phyloP scores from a whole-genome alignment of 257 asterid species.

The Scutellaria barbata region DNA sequence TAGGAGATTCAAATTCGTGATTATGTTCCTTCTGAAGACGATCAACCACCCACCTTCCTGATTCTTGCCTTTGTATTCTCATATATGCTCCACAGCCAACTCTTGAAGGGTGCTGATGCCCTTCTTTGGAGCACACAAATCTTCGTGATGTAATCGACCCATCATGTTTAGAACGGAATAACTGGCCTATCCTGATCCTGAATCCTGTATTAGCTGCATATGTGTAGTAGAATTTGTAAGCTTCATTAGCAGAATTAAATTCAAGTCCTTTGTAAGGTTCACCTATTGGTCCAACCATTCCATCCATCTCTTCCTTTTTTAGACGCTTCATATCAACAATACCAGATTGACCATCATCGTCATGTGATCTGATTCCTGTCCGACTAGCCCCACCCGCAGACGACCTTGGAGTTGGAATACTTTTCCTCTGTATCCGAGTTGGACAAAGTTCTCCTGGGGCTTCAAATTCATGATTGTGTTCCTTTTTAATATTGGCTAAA shows the following conservation, averaged over 20 bases:
- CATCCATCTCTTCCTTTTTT: slow-evolving; percentile 63
- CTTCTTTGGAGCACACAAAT: slow-evolving; percentile 97
- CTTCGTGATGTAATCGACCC: slow-evolving; percentile 96
- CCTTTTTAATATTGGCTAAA: slow-evolving; percentile 75
- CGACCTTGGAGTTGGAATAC: slow-evolving; percentile 62
- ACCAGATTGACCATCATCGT: slow-evolving; percentile 68
- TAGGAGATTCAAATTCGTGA: slow-evolving; percentile 59
- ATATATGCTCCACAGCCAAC: slow-evolving; percentile 96
- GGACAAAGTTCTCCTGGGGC: slow-evolving; percentile 66
- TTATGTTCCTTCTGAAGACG: slow-evolving; percentile 87
- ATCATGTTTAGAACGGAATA: slow-evolving; percentile 88
- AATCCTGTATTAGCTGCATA: slow-evolving; percentile 76
- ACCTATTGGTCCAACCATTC: slow-evolving; percentile 51
- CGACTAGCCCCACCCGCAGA: slow-evolving; percentile 74
- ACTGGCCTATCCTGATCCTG: slow-evolving; percentile 85
- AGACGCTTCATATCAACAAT: slow-evolving; percentile 66
- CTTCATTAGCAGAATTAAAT: slow-evolving; percentile 74
- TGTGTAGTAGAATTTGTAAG: slow-evolving; percentile 73
- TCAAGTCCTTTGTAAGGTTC: slow-evolving; percentile 89
- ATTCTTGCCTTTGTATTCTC: slow-evolving; percentile 92
- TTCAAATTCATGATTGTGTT: slow-evolving; percentile 84
- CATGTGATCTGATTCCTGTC: slow-evolving; percentile 89
- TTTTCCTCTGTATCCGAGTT: slow-evolving; percentile 64
- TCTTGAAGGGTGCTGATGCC: slow-evolving; percentile 97
- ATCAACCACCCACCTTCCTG: slow-evolving; percentile 87